These are phyloP conservation scores for Aquilaria malaccensis DNA, from an alignment of 345 rosid species.

Conservation along the genomic window DNA sequence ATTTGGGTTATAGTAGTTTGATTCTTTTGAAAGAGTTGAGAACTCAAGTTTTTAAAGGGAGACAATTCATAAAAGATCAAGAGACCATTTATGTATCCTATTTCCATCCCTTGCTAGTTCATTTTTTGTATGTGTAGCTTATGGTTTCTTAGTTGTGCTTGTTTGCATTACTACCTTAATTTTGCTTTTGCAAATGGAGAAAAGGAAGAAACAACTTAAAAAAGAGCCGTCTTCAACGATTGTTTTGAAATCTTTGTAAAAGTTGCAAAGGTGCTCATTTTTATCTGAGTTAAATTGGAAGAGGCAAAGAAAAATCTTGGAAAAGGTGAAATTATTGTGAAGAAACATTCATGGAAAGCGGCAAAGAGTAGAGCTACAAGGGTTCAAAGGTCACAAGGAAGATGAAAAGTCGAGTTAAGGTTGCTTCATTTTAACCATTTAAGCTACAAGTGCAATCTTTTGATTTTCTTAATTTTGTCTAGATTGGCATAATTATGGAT, in stretches of 20 bases:
- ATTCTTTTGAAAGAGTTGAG: too few species aligned
- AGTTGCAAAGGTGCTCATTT: conserved; percentile 70
- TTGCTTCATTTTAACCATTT: neutral
- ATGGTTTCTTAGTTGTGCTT: too few species aligned
- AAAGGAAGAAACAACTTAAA: conserved; percentile 23
- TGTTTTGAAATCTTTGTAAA: conserved; percentile 49
- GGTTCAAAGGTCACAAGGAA: conserved; percentile 77
- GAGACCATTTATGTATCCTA: too few species aligned
- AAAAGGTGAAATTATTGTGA: conserved; percentile 53
- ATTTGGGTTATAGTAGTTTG: too few species aligned
- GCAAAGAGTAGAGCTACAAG: conserved; percentile 81
- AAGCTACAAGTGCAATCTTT: too few species aligned
- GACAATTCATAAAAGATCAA: too few species aligned
- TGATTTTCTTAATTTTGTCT: too few species aligned
- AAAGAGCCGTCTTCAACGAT: neutral
- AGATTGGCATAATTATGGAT: too few species aligned
- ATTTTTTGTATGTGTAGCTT: too few species aligned
- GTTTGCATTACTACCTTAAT: too few species aligned
- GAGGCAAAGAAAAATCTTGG: conserved; percentile 73
- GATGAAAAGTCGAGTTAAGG: conserved; percentile 22
- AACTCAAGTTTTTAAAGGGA: too few species aligned
- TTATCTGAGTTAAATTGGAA: conserved; percentile 56
- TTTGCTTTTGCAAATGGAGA: conserved; percentile 33
- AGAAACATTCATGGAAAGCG: conserved; percentile 69
- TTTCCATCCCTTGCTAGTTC: too few species aligned